Conservation (phyloP, 768 basidiomycete genomes). For the Rhodotorula babjevae region DNA sequence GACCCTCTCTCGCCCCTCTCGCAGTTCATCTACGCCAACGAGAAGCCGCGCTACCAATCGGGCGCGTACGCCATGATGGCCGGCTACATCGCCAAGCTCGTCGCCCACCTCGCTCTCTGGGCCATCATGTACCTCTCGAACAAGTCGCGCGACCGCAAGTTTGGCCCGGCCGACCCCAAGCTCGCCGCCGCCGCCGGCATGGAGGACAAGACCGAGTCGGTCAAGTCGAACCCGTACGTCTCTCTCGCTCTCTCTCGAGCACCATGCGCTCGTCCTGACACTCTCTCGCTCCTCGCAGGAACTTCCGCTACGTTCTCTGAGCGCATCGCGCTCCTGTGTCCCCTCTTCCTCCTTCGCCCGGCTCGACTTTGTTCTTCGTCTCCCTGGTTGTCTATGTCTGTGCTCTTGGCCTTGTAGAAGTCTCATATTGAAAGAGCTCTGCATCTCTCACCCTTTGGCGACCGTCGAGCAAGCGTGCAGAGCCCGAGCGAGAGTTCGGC, state of each 20-base stretch:
- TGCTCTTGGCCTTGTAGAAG: too few relatives aligned
- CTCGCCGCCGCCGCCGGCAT: constrained; percentile 46
- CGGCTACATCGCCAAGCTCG: constrained; percentile 21
- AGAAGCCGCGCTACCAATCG: constrained; percentile 44
- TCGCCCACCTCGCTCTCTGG: constrained; percentile 12
- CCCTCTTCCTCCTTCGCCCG: too few relatives aligned
- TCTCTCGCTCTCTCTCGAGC: not conserved
- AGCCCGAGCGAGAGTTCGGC: too few relatives aligned
- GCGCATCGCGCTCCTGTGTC: not conserved
- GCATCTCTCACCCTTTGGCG: too few relatives aligned
- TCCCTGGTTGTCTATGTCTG: too few relatives aligned
- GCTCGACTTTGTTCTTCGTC: too few relatives aligned
- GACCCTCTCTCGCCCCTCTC: too few relatives aligned
- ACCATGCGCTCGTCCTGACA: not conserved
- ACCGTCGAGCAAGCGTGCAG: too few relatives aligned
- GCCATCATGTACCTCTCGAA: constrained; percentile 44
- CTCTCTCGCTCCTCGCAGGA: not conserved
- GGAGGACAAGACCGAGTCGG: constrained; percentile 45
- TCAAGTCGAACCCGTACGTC: constrained; percentile 15
- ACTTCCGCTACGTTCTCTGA: constrained; percentile 22
- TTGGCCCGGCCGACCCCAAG: constrained; percentile 44
- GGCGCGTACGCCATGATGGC: constrained; percentile 28
- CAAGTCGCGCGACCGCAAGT: constrained; percentile 41
- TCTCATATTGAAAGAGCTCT: too few relatives aligned
- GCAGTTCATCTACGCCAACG: constrained; percentile 40